Base-by-base conservation (phyloP, 2,329 filamentous ascomycete genomes). In the Macrophomina phaseolina region DNA sequence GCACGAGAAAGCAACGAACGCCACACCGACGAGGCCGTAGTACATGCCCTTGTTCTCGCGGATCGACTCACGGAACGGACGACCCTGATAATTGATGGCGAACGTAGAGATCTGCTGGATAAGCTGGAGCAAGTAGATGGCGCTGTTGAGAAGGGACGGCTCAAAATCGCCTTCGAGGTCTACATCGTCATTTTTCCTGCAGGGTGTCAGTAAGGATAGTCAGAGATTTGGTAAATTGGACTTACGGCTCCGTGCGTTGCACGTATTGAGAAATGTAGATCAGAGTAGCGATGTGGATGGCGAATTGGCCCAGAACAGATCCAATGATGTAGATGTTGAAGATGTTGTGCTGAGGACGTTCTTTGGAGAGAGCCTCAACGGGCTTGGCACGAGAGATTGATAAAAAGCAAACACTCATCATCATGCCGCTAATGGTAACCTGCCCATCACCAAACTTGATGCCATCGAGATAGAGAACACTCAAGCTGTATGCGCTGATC, bases 71-170 rank as follows among this genome's bases (percentile, higher is more conserved):
- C 95, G 92, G 90, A 99, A 99, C 12, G 95, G 95, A 9, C 95
- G 91, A 67, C 95, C 95, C 81, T 99, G 95, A 84, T 99, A 99
- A 84, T 99, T 99, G 84, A 99, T 97, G 68, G 95, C 94, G 75
- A 99, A 99, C 3, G 95, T 99, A 30, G 94, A 97, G 76, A 99
- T 97, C 80, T 99, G 95, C 80, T 99, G 95, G 79, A 99, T 98
- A 62, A 99, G 89, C 76, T 98, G 95, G 48, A 99, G 88, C 32
- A 99, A 91, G 80, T 98, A 99, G 72, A 99, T 92, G 66, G 95
- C 95, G 56, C 91, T 95, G 85, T 99, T 99, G 77, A 99, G 90
- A 8, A 99, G 87, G 5, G 93, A 97, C 1, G 95, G 95, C 71
- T 90, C 83, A 76, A 99, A 99, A 72, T 98, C 94, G 72, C 94